Percentiles rank a stretch among this genome's conserved stretches.
Conservation (phyloP, 371 early-diverging fungal genomes). For the Umbelopsis sp. region DNA sequence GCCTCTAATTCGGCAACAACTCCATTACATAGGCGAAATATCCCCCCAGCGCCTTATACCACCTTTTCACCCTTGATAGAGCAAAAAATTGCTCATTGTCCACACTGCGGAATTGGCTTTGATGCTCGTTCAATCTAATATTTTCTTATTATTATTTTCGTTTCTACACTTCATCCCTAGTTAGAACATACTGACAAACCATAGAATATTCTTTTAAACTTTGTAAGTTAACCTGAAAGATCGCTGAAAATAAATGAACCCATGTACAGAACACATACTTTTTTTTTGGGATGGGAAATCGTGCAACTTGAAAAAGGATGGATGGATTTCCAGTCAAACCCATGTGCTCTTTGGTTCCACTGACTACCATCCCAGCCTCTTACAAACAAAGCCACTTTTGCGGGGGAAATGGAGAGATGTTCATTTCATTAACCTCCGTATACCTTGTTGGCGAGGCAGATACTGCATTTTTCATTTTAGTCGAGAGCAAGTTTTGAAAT, state of each 20-base stretch:
- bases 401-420: background rate
- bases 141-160: background rate
- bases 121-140: background rate
- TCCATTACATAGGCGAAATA: background rate
- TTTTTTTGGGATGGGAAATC: background rate
- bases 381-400: background rate
- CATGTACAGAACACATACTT: background rate
- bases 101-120: constrained; percentile 1
- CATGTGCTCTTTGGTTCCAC: background rate
- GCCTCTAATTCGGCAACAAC: background rate
- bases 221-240: too few species aligned
- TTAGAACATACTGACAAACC: background rate
- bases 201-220: background rate
- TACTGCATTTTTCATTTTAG: too few species aligned
- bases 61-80: background rate
- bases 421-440: too few species aligned
- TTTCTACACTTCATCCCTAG: background rate
- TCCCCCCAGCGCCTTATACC: background rate
- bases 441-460: too few species aligned
- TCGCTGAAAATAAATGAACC: background rate
- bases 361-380: background rate
- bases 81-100: background rate
- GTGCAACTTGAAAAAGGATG: background rate
- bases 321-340: background rate
- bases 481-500: too few species aligned